Conservation (phyloP, 805 yeast species). For the Scheffersomyces spartinae region DNA sequence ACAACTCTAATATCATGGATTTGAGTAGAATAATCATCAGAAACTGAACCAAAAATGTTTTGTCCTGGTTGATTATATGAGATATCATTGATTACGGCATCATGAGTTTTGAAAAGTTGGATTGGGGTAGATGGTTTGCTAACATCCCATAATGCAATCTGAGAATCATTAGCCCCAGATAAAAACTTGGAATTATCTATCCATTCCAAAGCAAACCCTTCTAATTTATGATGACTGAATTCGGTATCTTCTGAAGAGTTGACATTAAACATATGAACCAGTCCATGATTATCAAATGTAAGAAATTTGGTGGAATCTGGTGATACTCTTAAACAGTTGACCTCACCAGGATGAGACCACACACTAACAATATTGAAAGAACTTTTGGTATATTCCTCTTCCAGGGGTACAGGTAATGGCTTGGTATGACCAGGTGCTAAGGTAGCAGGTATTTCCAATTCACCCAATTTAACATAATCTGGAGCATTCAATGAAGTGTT, state of each 20-base stretch:
- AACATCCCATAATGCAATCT: conserved; percentile 64
- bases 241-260: conserved; percentile 10
- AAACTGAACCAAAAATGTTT: conserved; percentile 52
- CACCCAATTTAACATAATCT: conserved; percentile 34
- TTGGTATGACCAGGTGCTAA: conserved; percentile 21
- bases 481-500: conserved; percentile 27
- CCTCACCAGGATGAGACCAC: conserved; percentile 59
- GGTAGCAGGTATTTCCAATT: conserved; percentile 39
- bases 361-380: conserved; percentile 31
- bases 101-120: conserved; percentile 38
- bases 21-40: conserved; percentile 55
- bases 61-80: conserved; percentile 38
- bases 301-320: conserved; percentile 39
- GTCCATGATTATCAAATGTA: conserved; percentile 43
- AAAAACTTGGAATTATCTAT: conserved; percentile 33
- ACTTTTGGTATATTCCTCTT: conserved; percentile 12
- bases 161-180: conserved; percentile 56
- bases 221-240: conserved; percentile 46
- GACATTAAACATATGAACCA: conserved; percentile 31
- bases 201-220: conserved; percentile 72
- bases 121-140: conserved; percentile 31
- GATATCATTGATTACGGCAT: conserved; percentile 54
- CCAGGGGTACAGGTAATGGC: conserved; percentile 13
- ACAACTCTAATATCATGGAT: conserved; percentile 44
- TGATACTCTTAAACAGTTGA: conserved; percentile 48